Evolutionary conservation across 441 rosid species (phyloP), one percentile per base, ranked within the genome.

Genomic region (Gossypium davidsonii): DNA sequence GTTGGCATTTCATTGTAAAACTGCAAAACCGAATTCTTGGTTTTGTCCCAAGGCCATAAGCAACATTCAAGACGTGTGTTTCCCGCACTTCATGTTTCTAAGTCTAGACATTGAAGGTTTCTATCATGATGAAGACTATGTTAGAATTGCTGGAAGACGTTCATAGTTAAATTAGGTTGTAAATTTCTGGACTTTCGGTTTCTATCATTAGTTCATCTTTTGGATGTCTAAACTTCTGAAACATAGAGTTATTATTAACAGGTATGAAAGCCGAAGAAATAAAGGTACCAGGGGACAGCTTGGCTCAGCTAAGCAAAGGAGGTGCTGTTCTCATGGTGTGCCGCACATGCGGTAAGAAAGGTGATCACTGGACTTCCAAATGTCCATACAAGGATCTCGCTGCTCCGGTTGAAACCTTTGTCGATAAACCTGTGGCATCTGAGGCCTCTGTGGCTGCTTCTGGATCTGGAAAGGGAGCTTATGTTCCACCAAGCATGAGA

Each of bases 401-500:
- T 2, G 56, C 56, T 6, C 56, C 56, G 6, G 56, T 4, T 51
- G 56, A 51, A 51, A 51, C 56, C 21, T 51, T 51, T 51, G 56
- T 51, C 56, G 21, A 51, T 51, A 51, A 51, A 51, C 56, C 56
- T 15, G 56, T 0, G 9, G 56, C 21, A 51, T 51, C 56, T 0
- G 56, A 51, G 9, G 15, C 21, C 56, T 15, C 56, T 4, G 56
- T 51, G 56, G 12, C 58, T 53, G 78, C 78, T 20, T 46, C 77
- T 20, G 84, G 82, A 34, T 31, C 78, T 11, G 58, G 74, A 3
- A 85, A 83, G 62, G 74, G 67, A 3, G 75, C 90, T 31, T 88
- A 86, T 72, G 88, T 86, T 44, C 89, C 85, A 0, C 89, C 89
- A 3, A 76, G 83, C 70, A 72, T 77, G 82, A 80, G 91, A 67